Evolutionary conservation across 1,284 basidiomycete genomes (phyloP), one percentile per base, ranked within the genome.

Genomic region (Abortiporus biennis): DNA sequence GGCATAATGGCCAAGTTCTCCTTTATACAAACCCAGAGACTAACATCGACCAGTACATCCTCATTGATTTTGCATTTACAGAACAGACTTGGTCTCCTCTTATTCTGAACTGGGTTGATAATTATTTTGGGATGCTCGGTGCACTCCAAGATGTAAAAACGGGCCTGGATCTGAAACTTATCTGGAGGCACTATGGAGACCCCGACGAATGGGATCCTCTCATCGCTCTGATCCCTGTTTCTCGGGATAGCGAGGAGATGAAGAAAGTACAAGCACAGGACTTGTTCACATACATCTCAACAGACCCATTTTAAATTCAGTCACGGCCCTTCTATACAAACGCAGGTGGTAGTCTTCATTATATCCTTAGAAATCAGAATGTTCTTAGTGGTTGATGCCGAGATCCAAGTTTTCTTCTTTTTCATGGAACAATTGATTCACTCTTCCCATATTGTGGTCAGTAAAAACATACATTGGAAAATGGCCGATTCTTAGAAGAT

Each of bases 51-150:
- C 35, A 41, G 19, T 27, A 19, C 13, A 23, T 41, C 12, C 30
- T 41, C 12, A 36, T 41, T 22, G 40, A 41, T 21, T 41, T 41
- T n/a, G 40, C 40, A 6, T 41, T 31, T 8, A 36, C 40, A n/a
- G 11, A 27, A 2, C 30, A 41, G 25, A 41, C 40, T 19, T 17
- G 30, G 33, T 9, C 8, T 8, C 33, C 33, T 8, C 12, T 8
- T 8, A 9, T 11, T 8, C 33, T 17, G 9, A 35, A 35, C 16
- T 35, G 17, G 12, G 9, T 35, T 11, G 33, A 35, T 11, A 35
- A 35, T 17, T 35, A 35, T 16, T 35, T 35, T 16, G 33, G 33
- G 8, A 16, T 35, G 8, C 33, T 35, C 16, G 33, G 33, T 35
- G 9, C 9, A 17, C 33, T 8, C 8, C 9, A 16, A 11, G 13